These are phyloP conservation scores for Citrullus colocynthis DNA, from an alignment of 306 rosid genomes.

Conservation along the genomic window DNA sequence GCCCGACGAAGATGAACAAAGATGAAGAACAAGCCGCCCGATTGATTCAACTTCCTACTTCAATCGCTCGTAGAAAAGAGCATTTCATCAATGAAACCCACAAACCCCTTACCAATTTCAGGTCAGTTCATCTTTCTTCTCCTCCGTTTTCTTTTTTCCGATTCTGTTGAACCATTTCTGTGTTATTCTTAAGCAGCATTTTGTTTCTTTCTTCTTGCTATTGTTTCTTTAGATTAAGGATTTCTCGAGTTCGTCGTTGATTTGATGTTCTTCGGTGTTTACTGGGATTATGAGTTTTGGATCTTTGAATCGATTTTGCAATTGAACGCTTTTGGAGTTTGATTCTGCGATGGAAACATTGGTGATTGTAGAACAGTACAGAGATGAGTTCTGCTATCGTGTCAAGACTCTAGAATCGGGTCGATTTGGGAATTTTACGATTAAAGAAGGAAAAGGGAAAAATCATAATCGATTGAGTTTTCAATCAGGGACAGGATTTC, in stretches of 20 bases:
- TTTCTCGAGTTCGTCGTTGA: not conserved
- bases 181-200: not conserved
- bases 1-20: not conserved
- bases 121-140: not conserved
- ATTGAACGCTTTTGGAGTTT: not conserved
- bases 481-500: not conserved
- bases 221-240: not conserved
- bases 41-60: not conserved
- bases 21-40: not conserved
- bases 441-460: not conserved
- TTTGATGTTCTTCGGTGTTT: not conserved
- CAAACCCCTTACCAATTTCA: not conserved
- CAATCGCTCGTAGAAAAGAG: not conserved
- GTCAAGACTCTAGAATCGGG: slow-evolving; percentile 26
- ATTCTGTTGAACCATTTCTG: not conserved
- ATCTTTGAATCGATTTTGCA: not conserved
- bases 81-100: not conserved
- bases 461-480: not conserved
- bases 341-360: not conserved
- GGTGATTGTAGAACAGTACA: slow-evolving; percentile 30
- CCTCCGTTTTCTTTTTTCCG: not conserved
- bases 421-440: not conserved
- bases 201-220: not conserved
- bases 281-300: not conserved
- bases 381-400: slow-evolving; percentile 33